Percentiles rank a stretch among this genome's conserved stretches.
These are phyloP conservation scores for Skeletonema tropicum DNA, from an alignment of 108 stramenopile genomes.

Conservation along the genomic window DNA sequence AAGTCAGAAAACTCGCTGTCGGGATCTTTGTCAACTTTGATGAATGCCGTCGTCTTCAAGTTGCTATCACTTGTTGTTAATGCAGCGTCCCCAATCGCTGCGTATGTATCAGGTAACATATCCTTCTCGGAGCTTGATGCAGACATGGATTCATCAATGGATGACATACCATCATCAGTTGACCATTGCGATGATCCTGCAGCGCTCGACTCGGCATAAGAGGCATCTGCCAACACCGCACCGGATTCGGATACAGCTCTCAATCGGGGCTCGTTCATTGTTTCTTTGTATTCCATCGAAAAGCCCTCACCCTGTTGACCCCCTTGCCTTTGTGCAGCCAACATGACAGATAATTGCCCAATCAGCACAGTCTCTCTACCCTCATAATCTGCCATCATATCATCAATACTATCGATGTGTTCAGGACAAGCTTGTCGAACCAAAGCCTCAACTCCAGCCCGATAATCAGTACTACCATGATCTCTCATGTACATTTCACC, in stretches of 20 bases:
- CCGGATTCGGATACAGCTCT: not conserved
- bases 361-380: conserved; percentile 66
- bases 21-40: not conserved
- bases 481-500: not conserved
- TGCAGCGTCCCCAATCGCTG: not conserved
- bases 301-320: not conserved
- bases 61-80: not conserved
- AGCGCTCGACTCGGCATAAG: not conserved
- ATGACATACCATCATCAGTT: conserved; percentile 46
- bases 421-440: conserved; percentile 54
- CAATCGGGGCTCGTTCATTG: not conserved
- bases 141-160: conserved; percentile 35
- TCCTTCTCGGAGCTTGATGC: conserved; percentile 1
- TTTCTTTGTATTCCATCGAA: not conserved
- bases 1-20: not conserved
- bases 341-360: conserved; percentile 60
- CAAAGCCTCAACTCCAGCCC: conserved; percentile 58
- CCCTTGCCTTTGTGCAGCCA: conserved; percentile 22
- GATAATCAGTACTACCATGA: conserved; percentile 10
- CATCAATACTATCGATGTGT: conserved; percentile 61
- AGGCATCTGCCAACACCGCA: not conserved
- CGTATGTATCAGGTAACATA: not conserved
- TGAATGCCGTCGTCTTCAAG: not conserved
- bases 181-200: conserved; percentile 33
- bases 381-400: conserved; percentile 65